Evolutionary conservation across 139 green algal species (phyloP).

Genomic region (Coelastrella sp.): DNA sequence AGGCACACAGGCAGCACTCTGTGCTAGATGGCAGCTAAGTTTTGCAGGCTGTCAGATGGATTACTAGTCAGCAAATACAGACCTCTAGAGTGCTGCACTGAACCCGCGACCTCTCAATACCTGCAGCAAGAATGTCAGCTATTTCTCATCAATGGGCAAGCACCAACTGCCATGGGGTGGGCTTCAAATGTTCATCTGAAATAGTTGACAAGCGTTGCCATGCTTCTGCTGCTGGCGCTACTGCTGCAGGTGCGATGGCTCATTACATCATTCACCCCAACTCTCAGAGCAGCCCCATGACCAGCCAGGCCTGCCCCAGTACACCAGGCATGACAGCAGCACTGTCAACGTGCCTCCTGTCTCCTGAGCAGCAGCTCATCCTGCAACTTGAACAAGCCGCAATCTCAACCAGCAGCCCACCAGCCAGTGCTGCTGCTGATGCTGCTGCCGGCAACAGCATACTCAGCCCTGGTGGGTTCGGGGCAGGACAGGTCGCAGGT

Average conservation of each 20-base stretch:
- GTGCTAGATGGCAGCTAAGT: too few relatives aligned
- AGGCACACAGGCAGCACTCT: too few relatives aligned
- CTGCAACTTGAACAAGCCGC: conserved; percentile 21
- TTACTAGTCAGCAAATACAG: too few relatives aligned
- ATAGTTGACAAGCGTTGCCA: too few relatives aligned
- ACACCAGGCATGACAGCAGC: background rate
- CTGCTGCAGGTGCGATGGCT: background rate
- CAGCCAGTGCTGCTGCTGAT: background rate
- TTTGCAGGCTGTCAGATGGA: too few relatives aligned
- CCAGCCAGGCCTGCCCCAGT: background rate
- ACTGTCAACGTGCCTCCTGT: background rate
- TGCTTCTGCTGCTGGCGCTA: background rate
- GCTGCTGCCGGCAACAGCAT: background rate
- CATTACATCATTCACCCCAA: conserved; percentile 6
- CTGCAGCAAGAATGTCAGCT: too few relatives aligned
- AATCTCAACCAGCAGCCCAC: background rate
- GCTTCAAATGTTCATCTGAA: too few relatives aligned
- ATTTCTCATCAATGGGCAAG: too few relatives aligned
- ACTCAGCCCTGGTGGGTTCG: background rate
- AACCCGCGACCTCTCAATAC: too few relatives aligned
- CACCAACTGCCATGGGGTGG: background rate
- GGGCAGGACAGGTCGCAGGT: background rate
- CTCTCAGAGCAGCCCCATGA: background rate
- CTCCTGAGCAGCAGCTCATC: conserved; percentile 39
- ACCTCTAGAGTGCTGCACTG: too few relatives aligned